These are phyloP conservation scores for Paecilomyces niveus DNA, from an alignment of 2,329 filamentous ascomycete species.

Conservation along the genomic window DNA sequence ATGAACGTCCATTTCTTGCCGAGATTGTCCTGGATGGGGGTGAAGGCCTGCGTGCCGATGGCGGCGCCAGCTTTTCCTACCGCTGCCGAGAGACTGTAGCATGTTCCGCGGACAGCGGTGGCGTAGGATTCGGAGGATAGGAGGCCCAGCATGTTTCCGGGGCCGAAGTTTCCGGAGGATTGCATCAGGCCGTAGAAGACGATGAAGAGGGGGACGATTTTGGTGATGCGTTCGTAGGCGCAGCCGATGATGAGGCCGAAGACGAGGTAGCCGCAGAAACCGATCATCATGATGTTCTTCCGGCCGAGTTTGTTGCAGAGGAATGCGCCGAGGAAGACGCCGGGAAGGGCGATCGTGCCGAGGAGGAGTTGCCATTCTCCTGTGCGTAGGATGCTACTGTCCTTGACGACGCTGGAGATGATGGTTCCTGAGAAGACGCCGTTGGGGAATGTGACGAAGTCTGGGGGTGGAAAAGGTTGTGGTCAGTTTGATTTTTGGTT, in stretches of 20 bases:
- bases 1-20: slow-evolving; percentile 48
- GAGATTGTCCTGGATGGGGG: slow-evolving; percentile 38
- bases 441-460: slow-evolving; percentile 42
- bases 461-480: slow-evolving; percentile 4
- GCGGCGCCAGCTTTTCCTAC: slow-evolving; percentile 48
- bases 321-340: slow-evolving; percentile 44
- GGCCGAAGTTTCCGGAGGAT: slow-evolving; percentile 44
- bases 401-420: slow-evolving; percentile 32
- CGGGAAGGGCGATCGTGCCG: slow-evolving; percentile 39
- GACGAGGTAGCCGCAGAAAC: slow-evolving; percentile 44
- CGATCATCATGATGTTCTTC: slow-evolving; percentile 45
- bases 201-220: slow-evolving; percentile 46
- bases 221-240: slow-evolving; percentile 41
- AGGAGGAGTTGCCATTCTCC: slow-evolving; percentile 44
- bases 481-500: neutral
- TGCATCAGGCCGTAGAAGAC: slow-evolving; percentile 49
- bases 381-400: slow-evolving; percentile 35
- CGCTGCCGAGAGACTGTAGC: slow-evolving; percentile 46
- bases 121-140: slow-evolving; percentile 47
- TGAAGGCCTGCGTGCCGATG: slow-evolving; percentile 46
- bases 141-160: slow-evolving; percentile 46
- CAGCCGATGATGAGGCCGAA: slow-evolving; percentile 48
- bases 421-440: slow-evolving; percentile 42
- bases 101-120: slow-evolving; percentile 46
- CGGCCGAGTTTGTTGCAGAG: slow-evolving; percentile 44